A percentile compares a stretch with the other conserved stretches of the same genome.
phyloP scores from a whole-genome alignment of 805 yeast species.

The Suhomyces emberorum region DNA sequence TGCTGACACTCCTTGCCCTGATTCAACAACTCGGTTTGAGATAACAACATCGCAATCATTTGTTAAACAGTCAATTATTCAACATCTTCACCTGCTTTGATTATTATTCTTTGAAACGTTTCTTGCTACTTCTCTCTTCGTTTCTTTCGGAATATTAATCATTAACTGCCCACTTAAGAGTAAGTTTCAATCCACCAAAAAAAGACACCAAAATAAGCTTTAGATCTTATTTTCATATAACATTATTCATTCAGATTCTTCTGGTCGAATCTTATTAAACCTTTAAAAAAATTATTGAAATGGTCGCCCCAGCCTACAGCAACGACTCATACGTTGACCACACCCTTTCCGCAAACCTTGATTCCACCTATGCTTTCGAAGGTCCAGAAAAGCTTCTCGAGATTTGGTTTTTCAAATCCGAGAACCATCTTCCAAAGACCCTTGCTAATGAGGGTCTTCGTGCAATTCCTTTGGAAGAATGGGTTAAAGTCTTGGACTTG shows the following conservation, averaged over 20 bases:
- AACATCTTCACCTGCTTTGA: slow-evolving; percentile 6
- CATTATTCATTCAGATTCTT: no score
- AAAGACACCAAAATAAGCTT: slow-evolving; percentile 8
- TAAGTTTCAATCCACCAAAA: slow-evolving; percentile 39
- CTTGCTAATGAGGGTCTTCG: slow-evolving; percentile 50
- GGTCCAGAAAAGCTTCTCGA: slow-evolving; percentile 95
- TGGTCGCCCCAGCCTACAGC: slow-evolving; percentile 43
- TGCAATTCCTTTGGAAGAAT: slow-evolving; percentile 57
- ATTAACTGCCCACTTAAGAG: slow-evolving; percentile 26
- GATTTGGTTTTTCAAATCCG: slow-evolving; percentile 73
- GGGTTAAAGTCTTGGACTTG: slow-evolving; percentile 71
- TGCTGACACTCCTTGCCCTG: slow-evolving; percentile 3
- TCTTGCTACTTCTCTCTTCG: slow-evolving; percentile 50
- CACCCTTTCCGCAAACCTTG: slow-evolving; percentile 71
- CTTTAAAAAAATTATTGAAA: no score
- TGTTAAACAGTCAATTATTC: no score
- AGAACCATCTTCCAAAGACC: slow-evolving; percentile 34
- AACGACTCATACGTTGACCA: slow-evolving; percentile 66
- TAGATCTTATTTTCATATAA: no score
- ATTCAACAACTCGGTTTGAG: no score
- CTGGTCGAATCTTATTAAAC: no score
- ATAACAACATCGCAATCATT: no score
- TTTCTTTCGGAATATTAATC: slow-evolving; percentile 26
- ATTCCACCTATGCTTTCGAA: slow-evolving; percentile 90
- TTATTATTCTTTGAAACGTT: slow-evolving; percentile 32